A percentile compares a stretch with the other conserved stretches of the same genome.
Evolutionary conservation across 2,329 filamentous ascomycete genomes (phyloP).

Genomic region (Fusarium neocosmosporiellum): DNA sequence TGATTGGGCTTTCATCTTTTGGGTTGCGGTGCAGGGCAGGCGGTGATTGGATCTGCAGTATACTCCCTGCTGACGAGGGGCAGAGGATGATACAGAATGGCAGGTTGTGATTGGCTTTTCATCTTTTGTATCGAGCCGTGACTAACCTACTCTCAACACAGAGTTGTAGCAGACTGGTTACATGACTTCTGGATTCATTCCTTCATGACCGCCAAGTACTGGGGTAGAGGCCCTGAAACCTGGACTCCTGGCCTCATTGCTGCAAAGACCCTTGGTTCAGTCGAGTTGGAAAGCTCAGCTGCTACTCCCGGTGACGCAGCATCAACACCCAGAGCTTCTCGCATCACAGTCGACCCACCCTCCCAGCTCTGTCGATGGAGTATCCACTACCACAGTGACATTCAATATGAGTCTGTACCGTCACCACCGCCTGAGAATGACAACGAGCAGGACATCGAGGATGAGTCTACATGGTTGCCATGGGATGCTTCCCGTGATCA

Average conservation of each 20-base stretch:
- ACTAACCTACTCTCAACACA: not conserved
- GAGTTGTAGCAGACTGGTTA: not conserved
- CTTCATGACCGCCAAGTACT: slow-evolving; percentile 14
- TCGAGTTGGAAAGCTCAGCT: not conserved
- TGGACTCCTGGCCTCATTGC: not conserved
- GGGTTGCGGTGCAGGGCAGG: not conserved
- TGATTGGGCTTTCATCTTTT: not conserved
- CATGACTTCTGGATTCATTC: slow-evolving; percentile 13
- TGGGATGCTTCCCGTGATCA: not conserved
- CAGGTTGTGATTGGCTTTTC: not conserved
- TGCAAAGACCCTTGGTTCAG: not conserved
- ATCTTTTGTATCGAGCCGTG: not conserved
- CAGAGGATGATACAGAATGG: not conserved
- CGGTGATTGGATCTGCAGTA: not conserved
- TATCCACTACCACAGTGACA: not conserved
- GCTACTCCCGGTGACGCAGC: not conserved
- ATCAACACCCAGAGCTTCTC: no score
- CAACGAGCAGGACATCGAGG: not conserved
- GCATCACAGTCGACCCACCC: not conserved
- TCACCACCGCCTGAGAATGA: not conserved
- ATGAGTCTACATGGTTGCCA: not conserved
- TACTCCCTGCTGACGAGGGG: not conserved
- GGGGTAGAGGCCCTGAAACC: not conserved
- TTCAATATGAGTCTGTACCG: accelerated
- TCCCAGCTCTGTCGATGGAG: not conserved